These are phyloP conservation scores for Magnaporthales sp. DNA, from an alignment of 2,329 filamentous ascomycete species.

Conservation along the genomic window DNA sequence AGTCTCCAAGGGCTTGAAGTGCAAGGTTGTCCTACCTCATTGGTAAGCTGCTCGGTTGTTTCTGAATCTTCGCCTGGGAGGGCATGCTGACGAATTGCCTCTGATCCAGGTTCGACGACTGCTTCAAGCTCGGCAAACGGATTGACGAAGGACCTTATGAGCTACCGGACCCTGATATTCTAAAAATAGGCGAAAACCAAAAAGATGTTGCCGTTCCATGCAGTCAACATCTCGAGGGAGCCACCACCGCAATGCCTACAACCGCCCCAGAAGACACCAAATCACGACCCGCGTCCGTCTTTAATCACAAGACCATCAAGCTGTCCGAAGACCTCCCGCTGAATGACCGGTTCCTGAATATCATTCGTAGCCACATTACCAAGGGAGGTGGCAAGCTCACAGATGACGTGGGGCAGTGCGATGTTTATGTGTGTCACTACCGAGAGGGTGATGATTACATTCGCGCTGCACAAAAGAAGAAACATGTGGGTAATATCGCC, in stretches of 20 bases:
- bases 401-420: conserved; percentile 55
- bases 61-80: neutral
- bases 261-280: conserved; percentile 29
- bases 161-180: conserved; percentile 77
- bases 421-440: conserved; percentile 82
- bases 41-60: conserved; percentile 41
- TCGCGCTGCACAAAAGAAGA: conserved; percentile 64
- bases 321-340: conserved; percentile 68
- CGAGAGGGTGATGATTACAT: conserved; percentile 75
- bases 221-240: conserved; percentile 57
- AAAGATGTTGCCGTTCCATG: conserved; percentile 31
- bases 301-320: conserved; percentile 69
- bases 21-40: conserved; percentile 84
- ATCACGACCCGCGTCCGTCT: conserved; percentile 38
- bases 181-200: conserved; percentile 32
- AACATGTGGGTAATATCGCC: conserved; percentile 82
- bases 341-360: conserved; percentile 53
- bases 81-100: neutral
- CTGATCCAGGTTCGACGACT: conserved; percentile 80
- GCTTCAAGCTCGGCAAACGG: conserved; percentile 81
- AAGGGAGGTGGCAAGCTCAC: conserved; percentile 65
- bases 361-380: conserved; percentile 62
- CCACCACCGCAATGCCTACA: conserved; percentile 40
- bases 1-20: conserved; percentile 54
- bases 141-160: conserved; percentile 84